Conservation (phyloP, 2,329 filamentous ascomycete genomes). For the Arthrobotrys sinensis region DNA sequence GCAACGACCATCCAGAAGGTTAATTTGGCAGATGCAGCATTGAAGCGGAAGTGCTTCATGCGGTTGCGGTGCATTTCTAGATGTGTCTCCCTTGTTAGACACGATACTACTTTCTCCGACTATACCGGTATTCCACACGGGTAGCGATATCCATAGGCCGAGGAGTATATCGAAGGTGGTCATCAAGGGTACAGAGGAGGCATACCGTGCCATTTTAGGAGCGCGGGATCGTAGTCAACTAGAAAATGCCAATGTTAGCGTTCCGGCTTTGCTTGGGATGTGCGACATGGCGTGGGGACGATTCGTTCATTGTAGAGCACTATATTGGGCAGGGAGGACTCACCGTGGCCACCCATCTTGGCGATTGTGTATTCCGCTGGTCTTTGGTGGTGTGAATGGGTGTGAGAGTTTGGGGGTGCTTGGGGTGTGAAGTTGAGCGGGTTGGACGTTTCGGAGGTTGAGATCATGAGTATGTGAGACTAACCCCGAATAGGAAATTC, state of each 20-base stretch:
- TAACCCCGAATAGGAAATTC: slow-evolving; percentile 13
- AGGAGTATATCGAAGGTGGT: not conserved
- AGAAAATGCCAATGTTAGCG: slow-evolving; percentile 27
- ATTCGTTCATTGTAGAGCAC: not conserved
- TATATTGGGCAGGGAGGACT: not conserved
- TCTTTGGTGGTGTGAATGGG: slow-evolving; percentile 19
- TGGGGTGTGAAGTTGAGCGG: slow-evolving; percentile 3
- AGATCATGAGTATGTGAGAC: slow-evolving; percentile 24
- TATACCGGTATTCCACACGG: not conserved
- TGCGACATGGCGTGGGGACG: not conserved
- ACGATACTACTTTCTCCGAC: not conserved
- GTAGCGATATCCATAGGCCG: not conserved
- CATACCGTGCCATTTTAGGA: slow-evolving; percentile 57
- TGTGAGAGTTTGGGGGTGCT: not conserved
- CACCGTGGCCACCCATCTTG: slow-evolving; percentile 50
- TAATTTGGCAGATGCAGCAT: slow-evolving; percentile 17
- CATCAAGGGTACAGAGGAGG: not conserved
- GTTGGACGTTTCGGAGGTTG: slow-evolving; percentile 50
- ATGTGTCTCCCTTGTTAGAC: not conserved
- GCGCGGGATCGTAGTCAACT: slow-evolving; percentile 56
- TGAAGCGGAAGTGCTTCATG: slow-evolving; percentile 48
- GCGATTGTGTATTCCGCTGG: slow-evolving; percentile 23
- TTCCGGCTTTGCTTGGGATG: not conserved
- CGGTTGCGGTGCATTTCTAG: slow-evolving; percentile 57
- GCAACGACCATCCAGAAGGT: slow-evolving; percentile 43